Base-by-base conservation (phyloP, 345 rosid genomes). In the Eucalyptus curtisii region DNA sequence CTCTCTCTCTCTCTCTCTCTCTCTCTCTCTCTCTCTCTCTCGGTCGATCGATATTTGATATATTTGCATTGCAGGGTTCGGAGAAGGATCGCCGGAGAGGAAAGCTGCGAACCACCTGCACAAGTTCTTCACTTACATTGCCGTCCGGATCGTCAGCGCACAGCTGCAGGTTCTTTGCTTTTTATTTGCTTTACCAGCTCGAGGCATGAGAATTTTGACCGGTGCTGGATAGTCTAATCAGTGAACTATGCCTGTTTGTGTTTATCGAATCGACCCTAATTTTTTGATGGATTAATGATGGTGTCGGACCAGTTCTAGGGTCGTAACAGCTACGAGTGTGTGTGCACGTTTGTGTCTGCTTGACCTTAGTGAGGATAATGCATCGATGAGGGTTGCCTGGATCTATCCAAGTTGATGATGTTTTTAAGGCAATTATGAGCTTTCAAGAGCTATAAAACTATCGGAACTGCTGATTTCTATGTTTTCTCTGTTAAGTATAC, bases 11-110 rank as follows among this genome's bases (percentile, higher is more conserved):
- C 30, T 48, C 48, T 15, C 8, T 37, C 16, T 24, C 20, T 61
- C 17, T 5, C 45, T 6, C 27, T 30, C 19, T 48, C 25, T 30
- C 30, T 48, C 48, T 15, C 8, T 37, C 16, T 24, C 20, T 61
- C 17, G 19, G 11, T 68, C 15, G 12, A 44, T 49, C 13, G 12
- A 19, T 5, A 64, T 59, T 66, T 40, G 27, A 4, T 86, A 81
- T 0, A 12, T 17, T n/a, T 52, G 57, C 49, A 4, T 20, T 88
- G 86, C 55, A 95, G 98, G 99, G 33, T 96, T 94, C 89, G 98
- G 97, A 88, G 98, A 95, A 90, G 98, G 95, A 53, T 97, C 99
- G 44, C 99, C 99, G n/a, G 99, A 97, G 90, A 93, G 93, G 42
- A 95, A 97, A 87, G 97, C 96, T 45, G 94, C 96, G 12, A 92